These are phyloP conservation scores for Pseudocercospora fuligena DNA, from an alignment of 2,329 filamentous ascomycete genomes.

Conservation along the genomic window DNA sequence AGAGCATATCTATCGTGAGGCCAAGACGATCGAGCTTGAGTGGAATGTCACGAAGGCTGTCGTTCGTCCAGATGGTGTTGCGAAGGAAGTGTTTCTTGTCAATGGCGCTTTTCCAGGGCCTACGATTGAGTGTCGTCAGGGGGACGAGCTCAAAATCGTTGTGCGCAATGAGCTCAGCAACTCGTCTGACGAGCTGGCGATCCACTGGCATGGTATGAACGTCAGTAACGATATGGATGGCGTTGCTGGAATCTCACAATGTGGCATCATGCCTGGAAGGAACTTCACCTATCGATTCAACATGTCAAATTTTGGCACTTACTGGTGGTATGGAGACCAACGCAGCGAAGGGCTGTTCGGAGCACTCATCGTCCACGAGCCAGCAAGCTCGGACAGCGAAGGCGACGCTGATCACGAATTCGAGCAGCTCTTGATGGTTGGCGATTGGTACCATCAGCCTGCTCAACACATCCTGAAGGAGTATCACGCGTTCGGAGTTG, in stretches of 20 bases:
- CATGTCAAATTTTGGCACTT: conserved; percentile 39
- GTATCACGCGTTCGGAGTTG: conserved; percentile 46
- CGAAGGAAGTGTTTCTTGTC: conserved; percentile 54
- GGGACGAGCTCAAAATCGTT: conserved; percentile 50
- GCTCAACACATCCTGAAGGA: conserved; percentile 47
- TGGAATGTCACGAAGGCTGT: conserved; percentile 24
- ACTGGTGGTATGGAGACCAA: conserved; percentile 53
- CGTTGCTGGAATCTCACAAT: conserved; percentile 29
- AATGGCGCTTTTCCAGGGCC: conserved; percentile 58
- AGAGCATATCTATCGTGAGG: conserved; percentile 20
- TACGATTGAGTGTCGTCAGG: conserved; percentile 52
- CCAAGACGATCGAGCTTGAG: conserved; percentile 17
- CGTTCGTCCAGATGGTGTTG: conserved; percentile 50
- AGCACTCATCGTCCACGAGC: conserved; percentile 51
- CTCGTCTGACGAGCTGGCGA: conserved; percentile 36
- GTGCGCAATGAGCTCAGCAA: conserved; percentile 48
- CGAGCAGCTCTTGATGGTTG: conserved; percentile 52
- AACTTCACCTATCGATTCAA: conserved; percentile 44
- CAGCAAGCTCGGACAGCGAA: conserved; percentile 23
- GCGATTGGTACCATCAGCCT: conserved; percentile 55
- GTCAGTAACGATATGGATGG: conserved; percentile 30
- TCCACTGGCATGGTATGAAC: conserved; percentile 53
- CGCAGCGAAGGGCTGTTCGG: conserved; percentile 54
- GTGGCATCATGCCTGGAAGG: conserved; percentile 24
- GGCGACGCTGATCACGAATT: conserved; percentile 28